phyloP scores from a whole-genome alignment of 257 asterid species.

The Nicotiana benthamiana region DNA sequence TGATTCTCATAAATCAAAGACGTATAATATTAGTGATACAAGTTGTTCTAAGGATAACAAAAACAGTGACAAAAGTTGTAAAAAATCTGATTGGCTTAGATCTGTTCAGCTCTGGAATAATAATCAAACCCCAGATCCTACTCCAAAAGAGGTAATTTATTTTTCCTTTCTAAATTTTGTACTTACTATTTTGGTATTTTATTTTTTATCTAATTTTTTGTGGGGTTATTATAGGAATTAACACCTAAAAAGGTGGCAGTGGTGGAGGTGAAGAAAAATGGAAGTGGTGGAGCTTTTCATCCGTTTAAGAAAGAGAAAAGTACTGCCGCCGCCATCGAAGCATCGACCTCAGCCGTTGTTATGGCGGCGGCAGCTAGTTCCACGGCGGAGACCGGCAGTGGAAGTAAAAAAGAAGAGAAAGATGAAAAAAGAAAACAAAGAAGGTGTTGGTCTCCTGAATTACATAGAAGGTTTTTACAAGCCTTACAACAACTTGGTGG shows the following conservation, averaged over 20 bases:
- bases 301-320: constrained; percentile 38
- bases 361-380: constrained; percentile 30
- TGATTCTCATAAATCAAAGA: constrained; percentile 4
- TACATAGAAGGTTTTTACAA: constrained; percentile 51
- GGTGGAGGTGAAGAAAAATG: constrained; percentile 36
- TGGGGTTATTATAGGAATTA: constrained; percentile 20
- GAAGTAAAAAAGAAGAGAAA: constrained; percentile 32
- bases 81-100: constrained; percentile 75
- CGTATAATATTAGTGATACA: neutral
- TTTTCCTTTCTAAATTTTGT: neutral
- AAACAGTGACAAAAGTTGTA: constrained; percentile 13
- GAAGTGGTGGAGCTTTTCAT: constrained; percentile 44
- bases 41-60: constrained; percentile 6
- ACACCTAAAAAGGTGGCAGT: constrained; percentile 24
- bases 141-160: constrained; percentile 33
- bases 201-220: neutral
- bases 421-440: constrained; percentile 46
- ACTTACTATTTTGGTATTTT: neutral
- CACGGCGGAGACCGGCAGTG: constrained; percentile 27
- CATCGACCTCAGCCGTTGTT: neutral
- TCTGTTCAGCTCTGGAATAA: constrained; percentile 69
- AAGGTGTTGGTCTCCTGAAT: constrained; percentile 64
- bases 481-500: constrained; percentile 66
- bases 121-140: constrained; percentile 57
- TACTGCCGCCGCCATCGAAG: neutral